These are phyloP conservation scores for Aciculoconidium aculeatum DNA, from an alignment of 805 yeast species.

Conservation along the genomic window DNA sequence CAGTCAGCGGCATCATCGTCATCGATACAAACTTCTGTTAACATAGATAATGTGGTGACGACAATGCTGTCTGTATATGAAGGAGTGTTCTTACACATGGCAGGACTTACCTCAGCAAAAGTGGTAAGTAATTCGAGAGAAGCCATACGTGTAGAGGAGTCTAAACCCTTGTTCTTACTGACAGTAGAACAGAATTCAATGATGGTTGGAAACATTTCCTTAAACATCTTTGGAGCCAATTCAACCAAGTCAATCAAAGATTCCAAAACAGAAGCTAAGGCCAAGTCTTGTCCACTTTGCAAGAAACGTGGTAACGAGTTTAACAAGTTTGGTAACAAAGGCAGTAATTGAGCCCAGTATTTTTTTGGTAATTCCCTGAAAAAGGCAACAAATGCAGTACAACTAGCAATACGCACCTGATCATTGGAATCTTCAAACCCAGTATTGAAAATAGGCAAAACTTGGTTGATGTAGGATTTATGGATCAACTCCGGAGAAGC, in stretches of 20 bases:
- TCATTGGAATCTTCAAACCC: slow-evolving; percentile 81
- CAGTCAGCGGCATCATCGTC: slow-evolving; percentile 84
- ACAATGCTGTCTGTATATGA: slow-evolving; percentile 69
- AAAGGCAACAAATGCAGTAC: slow-evolving; percentile 86
- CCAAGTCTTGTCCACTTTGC: slow-evolving; percentile 69
- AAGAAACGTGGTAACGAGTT: slow-evolving; percentile 84
- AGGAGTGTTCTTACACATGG: slow-evolving; percentile 82
- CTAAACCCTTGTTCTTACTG: slow-evolving; percentile 74
- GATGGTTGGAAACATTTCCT: slow-evolving; percentile 84
- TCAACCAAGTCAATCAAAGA: slow-evolving; percentile 85
- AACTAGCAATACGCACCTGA: slow-evolving; percentile 84
- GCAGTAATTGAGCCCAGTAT: slow-evolving; percentile 71
- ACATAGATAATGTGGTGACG: slow-evolving; percentile 67
- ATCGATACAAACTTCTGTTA: slow-evolving; percentile 88
- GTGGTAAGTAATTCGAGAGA: slow-evolving; percentile 87
- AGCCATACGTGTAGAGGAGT: slow-evolving; percentile 71
- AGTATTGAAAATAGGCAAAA: slow-evolving; percentile 63
- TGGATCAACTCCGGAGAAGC: slow-evolving; percentile 77
- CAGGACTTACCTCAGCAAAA: slow-evolving; percentile 89
- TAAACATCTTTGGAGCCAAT: slow-evolving; percentile 91
- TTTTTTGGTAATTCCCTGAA: slow-evolving; percentile 77
- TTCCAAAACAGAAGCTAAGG: slow-evolving; percentile 84
- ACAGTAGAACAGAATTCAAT: slow-evolving; percentile 82
- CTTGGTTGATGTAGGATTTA: slow-evolving; percentile 45
- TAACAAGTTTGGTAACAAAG: slow-evolving; percentile 75